These are phyloP conservation scores for Haberlea rhodopensis DNA, from an alignment of 257 asterid species.

Conservation along the genomic window DNA sequence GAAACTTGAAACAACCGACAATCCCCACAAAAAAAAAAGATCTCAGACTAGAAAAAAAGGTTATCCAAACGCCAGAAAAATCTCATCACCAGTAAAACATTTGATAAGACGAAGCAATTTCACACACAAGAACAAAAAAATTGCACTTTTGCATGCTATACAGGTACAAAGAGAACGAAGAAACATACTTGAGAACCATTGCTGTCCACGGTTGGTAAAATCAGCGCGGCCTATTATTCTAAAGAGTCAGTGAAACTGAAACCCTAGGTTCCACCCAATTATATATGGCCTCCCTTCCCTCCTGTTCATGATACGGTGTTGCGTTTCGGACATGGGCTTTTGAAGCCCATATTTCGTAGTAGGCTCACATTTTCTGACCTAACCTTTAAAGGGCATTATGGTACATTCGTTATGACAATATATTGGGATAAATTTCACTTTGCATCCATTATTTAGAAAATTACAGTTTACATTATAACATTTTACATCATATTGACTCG, in stretches of 20 bases:
- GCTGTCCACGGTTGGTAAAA: slow-evolving; percentile 16
- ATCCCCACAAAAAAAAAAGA: neutral
- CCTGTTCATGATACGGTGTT: too few relatives aligned
- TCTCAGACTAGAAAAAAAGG: neutral
- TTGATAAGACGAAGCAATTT: too few relatives aligned
- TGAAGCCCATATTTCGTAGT: neutral
- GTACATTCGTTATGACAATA: too few relatives aligned
- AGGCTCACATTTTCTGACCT: too few relatives aligned
- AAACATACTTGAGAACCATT: slow-evolving; percentile 65
- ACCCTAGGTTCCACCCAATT: slow-evolving; percentile 19
- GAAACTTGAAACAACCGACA: neutral
- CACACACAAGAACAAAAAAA: neutral
- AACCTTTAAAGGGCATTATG: too few relatives aligned
- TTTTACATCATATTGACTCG: too few relatives aligned
- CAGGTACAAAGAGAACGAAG: neutral
- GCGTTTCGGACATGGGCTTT: neutral
- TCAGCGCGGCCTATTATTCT: slow-evolving; percentile 20
- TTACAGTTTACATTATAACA: too few relatives aligned
- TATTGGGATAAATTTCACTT: too few relatives aligned
- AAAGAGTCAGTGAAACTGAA: slow-evolving; percentile 19
- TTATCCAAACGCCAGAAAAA: neutral
- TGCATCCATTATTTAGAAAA: too few relatives aligned
- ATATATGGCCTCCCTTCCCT: too few relatives aligned
- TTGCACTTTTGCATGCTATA: too few relatives aligned
- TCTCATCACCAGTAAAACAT: neutral